phyloP scores from a whole-genome alignment of 176 grass and related monocot genomes.

The Avena atlantica region DNA sequence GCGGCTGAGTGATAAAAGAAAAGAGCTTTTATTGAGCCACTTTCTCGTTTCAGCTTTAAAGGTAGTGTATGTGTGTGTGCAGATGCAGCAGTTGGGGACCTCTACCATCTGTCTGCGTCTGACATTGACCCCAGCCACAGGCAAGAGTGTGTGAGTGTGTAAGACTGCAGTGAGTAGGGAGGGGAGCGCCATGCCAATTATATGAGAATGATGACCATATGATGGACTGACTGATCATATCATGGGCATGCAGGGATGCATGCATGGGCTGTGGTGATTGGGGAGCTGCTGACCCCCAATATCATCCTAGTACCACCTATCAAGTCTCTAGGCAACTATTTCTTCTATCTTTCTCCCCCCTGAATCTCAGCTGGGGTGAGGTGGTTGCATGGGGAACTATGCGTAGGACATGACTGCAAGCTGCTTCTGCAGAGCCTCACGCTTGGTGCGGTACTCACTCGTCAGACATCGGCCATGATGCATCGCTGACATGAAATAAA shows the following conservation, averaged over 20 bases:
- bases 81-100: background rate
- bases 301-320: background rate
- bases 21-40: constrained; percentile 21
- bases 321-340: background rate
- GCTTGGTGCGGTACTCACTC: background rate
- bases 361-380: constrained; percentile 27
- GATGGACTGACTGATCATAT: constrained; percentile 34
- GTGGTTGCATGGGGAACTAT: constrained; percentile 3
- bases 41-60: constrained; percentile 30
- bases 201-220: constrained; percentile 56
- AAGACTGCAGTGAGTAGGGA: background rate
- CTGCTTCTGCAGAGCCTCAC: background rate
- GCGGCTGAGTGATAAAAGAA: too few relatives aligned
- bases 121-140: constrained; percentile 25
- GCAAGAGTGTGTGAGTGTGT: background rate
- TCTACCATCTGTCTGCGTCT: background rate
- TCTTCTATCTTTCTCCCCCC: constrained; percentile 30
- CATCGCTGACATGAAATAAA: background rate
- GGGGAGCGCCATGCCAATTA: constrained; percentile 27
- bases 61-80: background rate
- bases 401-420: background rate
- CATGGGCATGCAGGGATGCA: background rate
- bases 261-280: background rate
- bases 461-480: background rate
- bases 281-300: background rate